Evolutionary conservation across 441 rosid genomes (phyloP), one percentile per base, ranked within the genome.

Genomic region (Pelargonium exstipulatum): DNA sequence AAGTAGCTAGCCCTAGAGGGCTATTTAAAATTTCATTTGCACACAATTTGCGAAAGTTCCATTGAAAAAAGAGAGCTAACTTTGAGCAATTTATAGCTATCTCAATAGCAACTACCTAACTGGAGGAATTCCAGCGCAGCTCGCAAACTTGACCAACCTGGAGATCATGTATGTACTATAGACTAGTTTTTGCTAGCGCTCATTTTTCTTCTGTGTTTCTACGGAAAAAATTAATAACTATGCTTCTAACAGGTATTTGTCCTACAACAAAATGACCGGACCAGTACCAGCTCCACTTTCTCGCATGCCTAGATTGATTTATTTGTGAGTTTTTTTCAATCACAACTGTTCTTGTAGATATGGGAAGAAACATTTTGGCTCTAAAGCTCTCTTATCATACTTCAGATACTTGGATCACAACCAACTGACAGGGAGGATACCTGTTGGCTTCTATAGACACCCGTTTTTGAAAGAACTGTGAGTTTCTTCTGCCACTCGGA

Each of bases 81-180:
- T 48, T 48, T 48, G 55, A 48, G 3, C 55, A 13, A 12, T 48
- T 48, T 48, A 13, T 74, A 91, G 96, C 66, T 94, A 91, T 73
- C 78, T 94, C 80, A 90, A 91, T 69, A 91, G 90, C 71, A 94
- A 94, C 78, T 90, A 90, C 73, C 82, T 94, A 72, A 94, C 91
- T 60, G 97, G 99, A 71, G 97, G 97, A 45, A 84, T 94, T 73
- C 97, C 99, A 24, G 85, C 96, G 24, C 96, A 94, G 73, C 89
- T 94, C 16, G 87, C 99, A 49, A 94, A 91, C 81, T 78, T 94
- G 75, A 90, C 90, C 75, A 87, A 86, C 78, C 76, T 94, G 84
- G 99, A 94, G 81, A 90, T 94, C 71, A 65, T 94, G 98, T 91
- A 85, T 90, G 96, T 48, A 5, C 24, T 22, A 16, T 48, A 13